These are phyloP conservation scores for Tephrocybe sp. DNA, from an alignment of 768 basidiomycete species.

Conservation along the genomic window DNA sequence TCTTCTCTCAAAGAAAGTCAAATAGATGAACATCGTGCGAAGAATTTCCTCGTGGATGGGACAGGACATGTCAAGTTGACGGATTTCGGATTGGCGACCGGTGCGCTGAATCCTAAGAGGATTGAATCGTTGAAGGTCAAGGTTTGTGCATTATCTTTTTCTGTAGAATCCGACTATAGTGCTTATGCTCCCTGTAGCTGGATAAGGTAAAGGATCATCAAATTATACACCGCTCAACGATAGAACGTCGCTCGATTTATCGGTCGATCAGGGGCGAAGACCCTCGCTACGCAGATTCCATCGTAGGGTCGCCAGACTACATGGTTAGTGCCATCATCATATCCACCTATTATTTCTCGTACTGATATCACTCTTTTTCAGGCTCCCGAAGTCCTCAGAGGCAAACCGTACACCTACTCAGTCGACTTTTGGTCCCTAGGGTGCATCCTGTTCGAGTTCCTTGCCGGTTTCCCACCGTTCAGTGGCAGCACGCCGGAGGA, in stretches of 20 bases:
- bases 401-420: constrained; percentile 92
- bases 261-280: constrained; percentile 89
- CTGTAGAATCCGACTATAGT: neutral
- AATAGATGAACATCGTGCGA: neutral
- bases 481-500: constrained; percentile 94
- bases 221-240: constrained; percentile 84
- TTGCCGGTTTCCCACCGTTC: constrained; percentile 97
- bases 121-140: constrained; percentile 95
- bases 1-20: neutral
- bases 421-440: constrained; percentile 99
- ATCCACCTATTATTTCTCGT: no score
- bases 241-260: constrained; percentile 94
- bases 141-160: constrained; percentile 39
- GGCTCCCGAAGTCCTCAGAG: constrained; percentile 89
- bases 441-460: constrained; percentile 96
- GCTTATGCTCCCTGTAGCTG: constrained; percentile 48
- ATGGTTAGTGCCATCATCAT: constrained; percentile 55
- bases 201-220: constrained; percentile 96
- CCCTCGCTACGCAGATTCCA: constrained; percentile 92
- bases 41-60: constrained; percentile 97
- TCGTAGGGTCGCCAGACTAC: constrained; percentile 98
- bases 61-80: constrained; percentile 97
- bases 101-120: constrained; percentile 89
- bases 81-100: constrained; percentile 97
- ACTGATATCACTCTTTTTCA: no score